phyloP scores from a whole-genome alignment of 148 eudicot genomes.

The Fallopia convolvulus region DNA sequence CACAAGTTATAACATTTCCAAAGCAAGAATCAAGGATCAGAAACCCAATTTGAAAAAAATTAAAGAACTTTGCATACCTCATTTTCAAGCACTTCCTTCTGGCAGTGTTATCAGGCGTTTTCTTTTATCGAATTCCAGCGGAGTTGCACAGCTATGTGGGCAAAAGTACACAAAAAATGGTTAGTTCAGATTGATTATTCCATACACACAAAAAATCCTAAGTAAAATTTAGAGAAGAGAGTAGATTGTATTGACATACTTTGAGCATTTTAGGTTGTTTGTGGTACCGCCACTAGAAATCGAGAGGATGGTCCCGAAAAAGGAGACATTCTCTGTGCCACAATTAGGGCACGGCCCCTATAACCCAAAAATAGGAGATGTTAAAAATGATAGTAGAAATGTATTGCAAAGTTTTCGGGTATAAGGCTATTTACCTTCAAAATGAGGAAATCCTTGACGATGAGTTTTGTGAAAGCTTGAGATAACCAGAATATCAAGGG shows the following conservation, averaged over 20 bases:
- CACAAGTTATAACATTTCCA: conserved; percentile 1
- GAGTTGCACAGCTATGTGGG: conserved; percentile 57
- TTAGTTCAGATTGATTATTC: background rate
- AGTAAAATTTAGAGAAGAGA: background rate
- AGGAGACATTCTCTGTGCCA: conserved; percentile 85
- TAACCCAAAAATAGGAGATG: background rate
- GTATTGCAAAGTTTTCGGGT: background rate
- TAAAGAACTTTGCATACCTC: background rate
- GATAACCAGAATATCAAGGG: conserved; percentile 68
- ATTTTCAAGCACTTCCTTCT: conserved; percentile 42
- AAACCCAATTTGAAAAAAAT: background rate
- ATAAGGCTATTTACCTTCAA: conserved; percentile 43
- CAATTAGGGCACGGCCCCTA: conserved; percentile 98
- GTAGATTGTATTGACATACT: conserved; percentile 34
- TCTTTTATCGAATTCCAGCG: conserved; percentile 54
- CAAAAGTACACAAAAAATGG: background rate
- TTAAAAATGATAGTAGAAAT: background rate
- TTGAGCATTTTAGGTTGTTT: conserved; percentile 73
- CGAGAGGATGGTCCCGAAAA: conserved; percentile 84
- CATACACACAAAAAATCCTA: background rate
- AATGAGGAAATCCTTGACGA: conserved; percentile 80
- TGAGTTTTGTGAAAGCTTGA: conserved; percentile 55
- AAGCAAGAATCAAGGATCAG: background rate
- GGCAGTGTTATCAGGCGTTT: conserved; percentile 81
- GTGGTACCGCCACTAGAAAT: conserved; percentile 73